Conservation (phyloP, 208 protist species). For the Trichomonas vaginalis region DNA sequence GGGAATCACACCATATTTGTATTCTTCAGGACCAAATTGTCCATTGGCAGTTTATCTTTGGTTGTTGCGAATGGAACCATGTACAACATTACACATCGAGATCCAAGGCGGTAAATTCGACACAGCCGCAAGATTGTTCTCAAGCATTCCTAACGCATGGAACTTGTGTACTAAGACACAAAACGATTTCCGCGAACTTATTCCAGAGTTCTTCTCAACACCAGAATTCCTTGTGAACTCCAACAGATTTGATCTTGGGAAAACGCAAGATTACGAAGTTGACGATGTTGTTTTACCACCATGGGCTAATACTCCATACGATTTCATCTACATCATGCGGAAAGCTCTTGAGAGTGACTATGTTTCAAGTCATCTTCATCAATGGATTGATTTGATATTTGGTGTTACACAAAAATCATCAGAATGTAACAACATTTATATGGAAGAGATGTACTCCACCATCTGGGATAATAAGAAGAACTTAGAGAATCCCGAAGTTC, state of each 20-base stretch:
- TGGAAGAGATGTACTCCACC: background rate
- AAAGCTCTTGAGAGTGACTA: conserved; percentile 59
- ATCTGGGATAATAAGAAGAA: background rate
- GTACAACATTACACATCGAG: conserved; percentile 24
- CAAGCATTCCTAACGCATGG: background rate
- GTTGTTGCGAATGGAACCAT: conserved; percentile 30
- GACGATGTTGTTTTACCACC: conserved; percentile 27
- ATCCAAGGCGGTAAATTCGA: conserved; percentile 61
- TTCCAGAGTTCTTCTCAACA: conserved; percentile 49
- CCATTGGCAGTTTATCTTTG: conserved; percentile 50
- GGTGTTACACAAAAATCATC: background rate
- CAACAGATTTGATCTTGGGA: conserved; percentile 39
- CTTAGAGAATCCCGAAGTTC: background rate
- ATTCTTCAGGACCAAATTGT: conserved; percentile 91
- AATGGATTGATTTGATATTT: conserved; percentile 31
- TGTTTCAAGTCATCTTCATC: conserved; percentile 39
- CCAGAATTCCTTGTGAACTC: conserved; percentile 41
- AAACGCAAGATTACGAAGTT: conserved; percentile 18
- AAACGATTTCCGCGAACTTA: conserved; percentile 30
- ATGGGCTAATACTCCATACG: conserved; percentile 24
- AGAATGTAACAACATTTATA: background rate
- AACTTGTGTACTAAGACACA: background rate
- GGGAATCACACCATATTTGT: conserved; percentile 68
- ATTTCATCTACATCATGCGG: background rate
- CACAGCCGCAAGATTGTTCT: background rate